These are phyloP conservation scores for Linnemannia schmuckeri DNA, from an alignment of 192 early-diverging fungal species.

Conservation along the genomic window DNA sequence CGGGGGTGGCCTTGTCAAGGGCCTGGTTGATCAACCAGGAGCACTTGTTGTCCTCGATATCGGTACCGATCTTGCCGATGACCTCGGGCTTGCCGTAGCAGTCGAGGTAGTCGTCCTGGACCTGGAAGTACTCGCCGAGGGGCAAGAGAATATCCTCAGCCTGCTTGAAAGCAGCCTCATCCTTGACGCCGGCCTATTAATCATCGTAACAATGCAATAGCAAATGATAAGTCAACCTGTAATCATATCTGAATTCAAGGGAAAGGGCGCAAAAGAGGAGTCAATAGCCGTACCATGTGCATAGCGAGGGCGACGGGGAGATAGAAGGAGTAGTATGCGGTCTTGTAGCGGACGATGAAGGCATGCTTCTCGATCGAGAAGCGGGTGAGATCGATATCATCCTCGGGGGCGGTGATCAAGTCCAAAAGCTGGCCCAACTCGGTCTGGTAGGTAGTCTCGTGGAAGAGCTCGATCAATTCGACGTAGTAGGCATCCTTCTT, in stretches of 20 bases:
- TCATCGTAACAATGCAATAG: background rate
- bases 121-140: slow-evolving; percentile 98
- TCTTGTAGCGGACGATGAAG: slow-evolving; percentile 98
- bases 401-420: slow-evolving; percentile 98
- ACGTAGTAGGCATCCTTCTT: slow-evolving; percentile 86
- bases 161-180: slow-evolving; percentile 83
- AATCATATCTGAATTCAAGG: background rate
- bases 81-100: slow-evolving; percentile 91
- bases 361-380: slow-evolving; percentile 94
- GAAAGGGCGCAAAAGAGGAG: background rate
- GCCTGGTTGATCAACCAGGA: slow-evolving; percentile 98
- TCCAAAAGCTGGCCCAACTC: slow-evolving; percentile 98
- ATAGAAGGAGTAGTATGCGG: slow-evolving; percentile 99
- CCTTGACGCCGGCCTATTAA: slow-evolving; percentile 78
- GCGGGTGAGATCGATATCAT: slow-evolving; percentile 89
- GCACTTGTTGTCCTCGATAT: slow-evolving; percentile 99
- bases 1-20: slow-evolving; percentile 77
- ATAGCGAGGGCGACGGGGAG: slow-evolving; percentile 96
- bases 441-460: slow-evolving; percentile 97
- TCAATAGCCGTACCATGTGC: slow-evolving; percentile 70
- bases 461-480: slow-evolving; percentile 94
- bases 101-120: slow-evolving; percentile 99
- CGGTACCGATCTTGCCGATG: slow-evolving; percentile 99
- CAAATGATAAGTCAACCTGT: background rate
- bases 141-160: slow-evolving; percentile 91